Evolutionary conservation across 257 asterid species (phyloP).

Genomic region (Solanum chmielewskii): DNA sequence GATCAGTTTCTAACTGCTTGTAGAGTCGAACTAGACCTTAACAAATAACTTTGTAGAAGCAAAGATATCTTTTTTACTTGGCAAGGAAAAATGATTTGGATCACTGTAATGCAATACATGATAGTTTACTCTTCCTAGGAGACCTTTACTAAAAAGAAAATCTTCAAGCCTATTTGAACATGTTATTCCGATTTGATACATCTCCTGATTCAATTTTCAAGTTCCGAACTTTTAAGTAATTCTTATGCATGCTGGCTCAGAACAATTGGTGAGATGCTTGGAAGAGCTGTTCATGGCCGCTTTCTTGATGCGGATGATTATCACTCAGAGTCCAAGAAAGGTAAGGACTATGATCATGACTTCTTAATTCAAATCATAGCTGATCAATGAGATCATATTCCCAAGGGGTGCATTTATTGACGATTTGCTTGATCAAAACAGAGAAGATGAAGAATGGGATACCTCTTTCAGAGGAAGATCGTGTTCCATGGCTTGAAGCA

Average conservation of each 20-base stretch:
- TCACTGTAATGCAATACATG: background rate
- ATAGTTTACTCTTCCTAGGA: background rate
- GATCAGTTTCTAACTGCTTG: background rate
- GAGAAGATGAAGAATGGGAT: conserved; percentile 41
- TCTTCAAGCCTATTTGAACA: background rate
- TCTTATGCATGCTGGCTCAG: conserved; percentile 13
- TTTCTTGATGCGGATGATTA: conserved; percentile 80
- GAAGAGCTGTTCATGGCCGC: conserved; percentile 28
- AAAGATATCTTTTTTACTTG: background rate
- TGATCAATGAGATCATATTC: background rate
- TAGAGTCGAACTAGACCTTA: background rate
- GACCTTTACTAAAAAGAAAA: background rate
- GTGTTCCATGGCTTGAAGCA: conserved; percentile 77
- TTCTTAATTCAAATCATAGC: background rate
- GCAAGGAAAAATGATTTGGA: background rate
- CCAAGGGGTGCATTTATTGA: background rate
- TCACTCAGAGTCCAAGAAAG: conserved; percentile 68
- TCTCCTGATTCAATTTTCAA: background rate
- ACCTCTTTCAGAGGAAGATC: conserved; percentile 69
- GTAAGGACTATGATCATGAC: conserved; percentile 8
- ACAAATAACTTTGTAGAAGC: background rate
- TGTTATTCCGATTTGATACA: background rate
- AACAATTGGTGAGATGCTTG: conserved; percentile 68
- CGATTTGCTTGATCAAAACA: background rate
- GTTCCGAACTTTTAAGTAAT: background rate